These are phyloP conservation scores for Termitomyces sp. DNA, from an alignment of 768 basidiomycete genomes.

Conservation along the genomic window DNA sequence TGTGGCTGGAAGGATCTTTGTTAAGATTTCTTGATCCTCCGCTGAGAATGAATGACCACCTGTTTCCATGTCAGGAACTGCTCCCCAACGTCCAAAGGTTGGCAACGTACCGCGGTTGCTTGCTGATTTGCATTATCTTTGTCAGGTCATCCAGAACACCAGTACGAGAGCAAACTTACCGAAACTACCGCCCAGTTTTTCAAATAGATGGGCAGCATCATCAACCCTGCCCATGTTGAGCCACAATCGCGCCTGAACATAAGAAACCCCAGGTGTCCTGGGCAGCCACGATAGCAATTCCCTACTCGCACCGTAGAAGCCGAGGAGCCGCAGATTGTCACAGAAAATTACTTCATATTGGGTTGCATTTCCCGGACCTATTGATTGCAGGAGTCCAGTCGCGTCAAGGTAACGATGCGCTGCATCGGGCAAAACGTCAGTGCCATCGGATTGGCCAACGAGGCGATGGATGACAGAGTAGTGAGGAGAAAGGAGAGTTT, in stretches of 20 bases:
- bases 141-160: not conserved
- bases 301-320: constrained; percentile 57
- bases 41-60: constrained; percentile 47
- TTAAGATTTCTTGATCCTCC: constrained; percentile 66
- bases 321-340: constrained; percentile 58
- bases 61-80: constrained; percentile 24
- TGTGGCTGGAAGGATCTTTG: constrained; percentile 56
- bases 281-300: constrained; percentile 79
- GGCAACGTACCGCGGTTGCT: constrained; percentile 12
- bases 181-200: constrained; percentile 73
- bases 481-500: constrained; percentile 46
- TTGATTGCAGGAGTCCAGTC: constrained; percentile 64
- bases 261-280: constrained; percentile 70
- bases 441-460: constrained; percentile 49
- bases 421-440: constrained; percentile 50
- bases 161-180: constrained; percentile 45
- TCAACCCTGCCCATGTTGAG: constrained; percentile 65
- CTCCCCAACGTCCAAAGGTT: not conserved
- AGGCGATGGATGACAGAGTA: constrained; percentile 66
- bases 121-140: not conserved
- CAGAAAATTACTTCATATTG: constrained; percentile 72
- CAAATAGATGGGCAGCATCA: constrained; percentile 70
- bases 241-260: constrained; percentile 69
- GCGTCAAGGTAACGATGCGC: constrained; percentile 72
- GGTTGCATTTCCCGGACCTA: constrained; percentile 66